phyloP scores from a whole-genome alignment of 768 basidiomycete genomes.

The Psilocybe tampanensis region DNA sequence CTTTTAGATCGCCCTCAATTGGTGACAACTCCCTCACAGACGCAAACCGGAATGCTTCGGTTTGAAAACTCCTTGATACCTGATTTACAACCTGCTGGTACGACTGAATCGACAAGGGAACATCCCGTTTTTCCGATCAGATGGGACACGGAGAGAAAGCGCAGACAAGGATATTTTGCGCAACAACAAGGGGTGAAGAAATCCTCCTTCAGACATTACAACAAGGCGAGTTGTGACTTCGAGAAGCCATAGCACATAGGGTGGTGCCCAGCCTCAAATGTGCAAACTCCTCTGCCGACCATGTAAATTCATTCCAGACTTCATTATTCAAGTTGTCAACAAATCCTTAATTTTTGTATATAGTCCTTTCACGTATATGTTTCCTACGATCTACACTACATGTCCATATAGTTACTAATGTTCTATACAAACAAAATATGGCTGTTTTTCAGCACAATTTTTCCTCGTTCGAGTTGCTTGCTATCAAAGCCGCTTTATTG shows the following conservation, averaged over 20 bases:
- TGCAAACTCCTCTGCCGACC: neutral
- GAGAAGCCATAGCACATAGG: constrained; percentile 4
- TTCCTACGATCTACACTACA: neutral
- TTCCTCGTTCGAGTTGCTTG: too few relatives aligned
- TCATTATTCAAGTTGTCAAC: neutral
- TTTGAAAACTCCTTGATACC: constrained; percentile 18
- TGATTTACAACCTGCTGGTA: constrained; percentile 10
- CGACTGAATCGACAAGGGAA: constrained; percentile 11
- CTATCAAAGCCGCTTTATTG: too few relatives aligned
- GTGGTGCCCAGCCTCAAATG: neutral
- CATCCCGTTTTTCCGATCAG: neutral
- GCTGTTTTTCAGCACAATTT: too few relatives aligned
- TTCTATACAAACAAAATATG: too few relatives aligned
- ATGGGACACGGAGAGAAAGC: constrained; percentile 21
- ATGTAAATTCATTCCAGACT: neutral
- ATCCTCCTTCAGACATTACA: constrained; percentile 34
- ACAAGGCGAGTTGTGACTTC: constrained; percentile 29
- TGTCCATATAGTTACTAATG: neutral
- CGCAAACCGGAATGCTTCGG: constrained; percentile 8
- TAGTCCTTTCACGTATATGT: neutral
- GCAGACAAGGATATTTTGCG: constrained; percentile 33
- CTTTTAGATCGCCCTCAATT: neutral
- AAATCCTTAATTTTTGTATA: constrained; percentile 1
- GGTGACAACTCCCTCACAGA: neutral
- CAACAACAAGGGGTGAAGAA: constrained; percentile 29